Percentiles rank a stretch among this genome's conserved stretches.
Evolutionary conservation across 2,329 filamentous ascomycete genomes (phyloP).

Genomic region (Fonsecaea monophora): DNA sequence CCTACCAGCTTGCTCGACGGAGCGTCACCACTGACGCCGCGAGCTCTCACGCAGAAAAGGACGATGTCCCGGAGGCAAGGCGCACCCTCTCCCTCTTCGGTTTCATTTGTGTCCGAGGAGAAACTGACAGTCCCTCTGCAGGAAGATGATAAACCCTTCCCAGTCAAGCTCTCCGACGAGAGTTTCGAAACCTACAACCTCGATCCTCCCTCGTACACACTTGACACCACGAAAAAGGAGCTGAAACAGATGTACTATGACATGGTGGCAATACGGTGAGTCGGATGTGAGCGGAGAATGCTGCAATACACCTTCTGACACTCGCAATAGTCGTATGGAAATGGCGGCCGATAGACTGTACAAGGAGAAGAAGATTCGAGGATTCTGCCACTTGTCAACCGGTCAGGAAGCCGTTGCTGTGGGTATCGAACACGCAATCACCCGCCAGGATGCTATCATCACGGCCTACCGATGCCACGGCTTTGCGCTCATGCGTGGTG

Average conservation of each 20-base stretch:
- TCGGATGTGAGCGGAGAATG: neutral
- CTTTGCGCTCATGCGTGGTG: slow-evolving; percentile 96
- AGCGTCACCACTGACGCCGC: slow-evolving; percentile 95
- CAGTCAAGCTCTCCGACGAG: slow-evolving; percentile 92
- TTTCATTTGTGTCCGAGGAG: neutral
- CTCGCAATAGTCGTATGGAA: slow-evolving; percentile 85
- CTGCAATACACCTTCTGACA: neutral
- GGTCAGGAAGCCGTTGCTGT: slow-evolving; percentile 97
- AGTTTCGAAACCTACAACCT: slow-evolving; percentile 99
- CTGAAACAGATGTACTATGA: slow-evolving; percentile 99
- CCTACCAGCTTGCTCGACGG: slow-evolving; percentile 64
- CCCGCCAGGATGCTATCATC: slow-evolving; percentile 90
- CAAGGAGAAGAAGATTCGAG: slow-evolving; percentile 99
- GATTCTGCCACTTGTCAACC: slow-evolving; percentile 98
- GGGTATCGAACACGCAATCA: slow-evolving; percentile 95
- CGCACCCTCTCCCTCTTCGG: slow-evolving; percentile 50
- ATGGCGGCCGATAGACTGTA: slow-evolving; percentile 98
- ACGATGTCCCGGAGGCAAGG: slow-evolving; percentile 70
- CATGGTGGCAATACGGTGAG: slow-evolving; percentile 93
- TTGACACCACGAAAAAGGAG: slow-evolving; percentile 95
- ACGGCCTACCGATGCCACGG: slow-evolving; percentile 99
- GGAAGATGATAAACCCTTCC: slow-evolving; percentile 94
- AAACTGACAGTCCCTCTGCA: slow-evolving; percentile 48
- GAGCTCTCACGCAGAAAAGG: slow-evolving; percentile 84
- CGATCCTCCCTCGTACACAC: slow-evolving; percentile 90